phyloP scores from a whole-genome alignment of 2,329 filamentous ascomycete species.

The Pseudocercospora macadamiae region DNA sequence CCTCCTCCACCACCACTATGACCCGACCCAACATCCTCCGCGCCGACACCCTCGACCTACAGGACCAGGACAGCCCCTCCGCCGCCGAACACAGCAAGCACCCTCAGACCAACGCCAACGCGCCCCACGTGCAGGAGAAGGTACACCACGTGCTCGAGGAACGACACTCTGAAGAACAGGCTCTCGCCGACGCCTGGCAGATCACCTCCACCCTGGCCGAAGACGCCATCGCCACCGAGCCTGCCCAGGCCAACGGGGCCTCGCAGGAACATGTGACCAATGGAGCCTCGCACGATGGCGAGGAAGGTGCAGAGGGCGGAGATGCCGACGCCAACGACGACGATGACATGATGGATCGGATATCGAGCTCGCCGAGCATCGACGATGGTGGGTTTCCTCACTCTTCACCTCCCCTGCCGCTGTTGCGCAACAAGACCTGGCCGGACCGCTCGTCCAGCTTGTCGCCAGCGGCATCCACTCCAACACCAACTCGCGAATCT shows the following conservation, averaged over 20 bases:
- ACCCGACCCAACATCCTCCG: slow-evolving; percentile 29
- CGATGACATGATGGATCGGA: slow-evolving; percentile 97
- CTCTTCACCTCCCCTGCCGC: slow-evolving; percentile 23
- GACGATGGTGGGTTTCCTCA: slow-evolving; percentile 88
- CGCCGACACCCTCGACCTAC: slow-evolving; percentile 91
- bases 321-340: slow-evolving; percentile 54
- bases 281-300: slow-evolving; percentile 29
- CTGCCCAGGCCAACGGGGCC: slow-evolving; percentile 54
- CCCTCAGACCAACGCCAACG: slow-evolving; percentile 59
- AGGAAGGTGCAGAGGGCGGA: slow-evolving; percentile 39
- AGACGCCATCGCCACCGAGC: slow-evolving; percentile 44
- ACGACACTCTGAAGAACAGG: slow-evolving; percentile 69
- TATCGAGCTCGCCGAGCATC: slow-evolving; percentile 97
- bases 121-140: slow-evolving; percentile 83
- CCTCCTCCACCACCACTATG: slow-evolving; percentile 15
- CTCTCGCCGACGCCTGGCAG: slow-evolving; percentile 60
- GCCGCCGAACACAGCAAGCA: slow-evolving; percentile 76
- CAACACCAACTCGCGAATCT: slow-evolving; percentile 31
- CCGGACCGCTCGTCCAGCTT: slow-evolving; percentile 48
- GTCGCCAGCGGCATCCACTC: slow-evolving; percentile 41
- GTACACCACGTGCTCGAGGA: slow-evolving; percentile 80
- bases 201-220: slow-evolving; percentile 43
- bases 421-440: slow-evolving; percentile 35
- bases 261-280: slow-evolving; percentile 57
- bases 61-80: slow-evolving; percentile 79